A percentile compares a stretch with the other conserved stretches of the same genome.
Conservation (phyloP, 2,329 filamentous ascomycete species). For the Diaporthe australafricana region DNA sequence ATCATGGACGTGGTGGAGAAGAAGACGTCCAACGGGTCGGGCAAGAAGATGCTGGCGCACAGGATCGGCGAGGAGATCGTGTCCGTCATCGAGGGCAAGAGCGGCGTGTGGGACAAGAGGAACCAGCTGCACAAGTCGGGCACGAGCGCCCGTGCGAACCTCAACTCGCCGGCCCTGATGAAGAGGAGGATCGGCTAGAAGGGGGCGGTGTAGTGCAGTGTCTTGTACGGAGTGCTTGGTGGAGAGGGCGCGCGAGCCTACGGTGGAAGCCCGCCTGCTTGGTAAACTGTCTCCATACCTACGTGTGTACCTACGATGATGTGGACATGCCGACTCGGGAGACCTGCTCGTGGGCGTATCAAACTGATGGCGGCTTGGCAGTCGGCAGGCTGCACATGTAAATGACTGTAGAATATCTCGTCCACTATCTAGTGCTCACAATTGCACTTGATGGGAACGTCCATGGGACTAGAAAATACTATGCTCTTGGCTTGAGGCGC, state of each 20-base stretch:
- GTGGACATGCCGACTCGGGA: background rate
- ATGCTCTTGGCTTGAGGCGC: background rate
- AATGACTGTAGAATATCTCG: background rate
- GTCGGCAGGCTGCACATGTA: background rate
- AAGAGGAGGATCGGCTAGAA: conserved; percentile 47
- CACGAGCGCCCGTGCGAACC: conserved; percentile 82
- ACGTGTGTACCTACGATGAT: no score
- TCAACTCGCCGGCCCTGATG: conserved; percentile 53
- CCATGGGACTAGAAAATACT: background rate
- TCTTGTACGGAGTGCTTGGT: background rate
- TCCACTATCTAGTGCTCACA: background rate
- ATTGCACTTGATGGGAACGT: background rate
- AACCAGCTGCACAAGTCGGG: conserved; percentile 82
- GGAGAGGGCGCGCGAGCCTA: background rate
- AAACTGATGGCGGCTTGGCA: background rate
- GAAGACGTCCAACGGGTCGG: conserved; percentile 78
- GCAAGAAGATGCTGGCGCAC: conserved; percentile 78
- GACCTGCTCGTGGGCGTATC: background rate
- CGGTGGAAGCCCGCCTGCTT: background rate
- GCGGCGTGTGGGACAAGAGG: conserved; percentile 86
- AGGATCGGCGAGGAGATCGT: conserved; percentile 89
- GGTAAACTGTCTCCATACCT: background rate
- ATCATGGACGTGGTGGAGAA: conserved; percentile 87
- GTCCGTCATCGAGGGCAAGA: conserved; percentile 87
- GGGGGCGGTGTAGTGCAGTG: background rate